Evolutionary conservation across 2,329 filamentous ascomycete species (phyloP).

Genomic region (Arthrobotrys sinensis): DNA sequence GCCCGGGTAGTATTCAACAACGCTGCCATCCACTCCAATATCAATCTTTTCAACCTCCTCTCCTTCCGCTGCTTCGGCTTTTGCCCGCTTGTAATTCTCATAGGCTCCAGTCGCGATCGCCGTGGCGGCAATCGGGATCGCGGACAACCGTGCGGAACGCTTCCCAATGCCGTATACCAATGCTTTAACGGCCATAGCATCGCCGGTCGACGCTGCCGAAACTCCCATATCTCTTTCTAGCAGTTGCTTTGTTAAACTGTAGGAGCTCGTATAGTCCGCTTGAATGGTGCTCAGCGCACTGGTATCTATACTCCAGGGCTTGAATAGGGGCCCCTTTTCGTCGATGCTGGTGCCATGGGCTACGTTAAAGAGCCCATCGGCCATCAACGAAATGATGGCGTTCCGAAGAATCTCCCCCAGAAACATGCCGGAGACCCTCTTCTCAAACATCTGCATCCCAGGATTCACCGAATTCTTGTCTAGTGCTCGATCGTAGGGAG

Average conservation of each 20-base stretch:
- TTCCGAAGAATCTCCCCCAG: slow-evolving; percentile 91
- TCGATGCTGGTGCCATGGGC: slow-evolving; percentile 79
- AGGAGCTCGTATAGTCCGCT: slow-evolving; percentile 80
- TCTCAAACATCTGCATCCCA: slow-evolving; percentile 98
- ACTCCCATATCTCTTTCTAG: slow-evolving; percentile 84
- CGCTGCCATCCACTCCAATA: slow-evolving; percentile 91
- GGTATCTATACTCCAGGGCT: slow-evolving; percentile 91
- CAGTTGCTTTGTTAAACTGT: slow-evolving; percentile 81
- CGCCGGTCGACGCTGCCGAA: slow-evolving; percentile 79
- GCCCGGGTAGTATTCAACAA: slow-evolving; percentile 95
- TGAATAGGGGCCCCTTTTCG: slow-evolving; percentile 78
- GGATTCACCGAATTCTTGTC: slow-evolving; percentile 89
- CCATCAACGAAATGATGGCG: slow-evolving; percentile 74
- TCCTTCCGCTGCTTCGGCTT: slow-evolving; percentile 63
- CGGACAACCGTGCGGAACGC: slow-evolving; percentile 87
- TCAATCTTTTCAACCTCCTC: slow-evolving; percentile 82
- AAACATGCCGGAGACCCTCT: slow-evolving; percentile 98
- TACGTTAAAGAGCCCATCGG: slow-evolving; percentile 68
- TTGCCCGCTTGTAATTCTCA: slow-evolving; percentile 47
- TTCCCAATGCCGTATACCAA: slow-evolving; percentile 87
- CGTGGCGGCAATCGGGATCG: slow-evolving; percentile 87
- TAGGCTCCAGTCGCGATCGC: slow-evolving; percentile 79
- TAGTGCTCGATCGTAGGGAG: slow-evolving; percentile 83
- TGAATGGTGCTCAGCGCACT: slow-evolving; percentile 89
- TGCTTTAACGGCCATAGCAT: slow-evolving; percentile 88